These are phyloP conservation scores for Acanthamoeba healyi DNA, from an alignment of 208 protist species.

Conservation along the genomic window DNA sequence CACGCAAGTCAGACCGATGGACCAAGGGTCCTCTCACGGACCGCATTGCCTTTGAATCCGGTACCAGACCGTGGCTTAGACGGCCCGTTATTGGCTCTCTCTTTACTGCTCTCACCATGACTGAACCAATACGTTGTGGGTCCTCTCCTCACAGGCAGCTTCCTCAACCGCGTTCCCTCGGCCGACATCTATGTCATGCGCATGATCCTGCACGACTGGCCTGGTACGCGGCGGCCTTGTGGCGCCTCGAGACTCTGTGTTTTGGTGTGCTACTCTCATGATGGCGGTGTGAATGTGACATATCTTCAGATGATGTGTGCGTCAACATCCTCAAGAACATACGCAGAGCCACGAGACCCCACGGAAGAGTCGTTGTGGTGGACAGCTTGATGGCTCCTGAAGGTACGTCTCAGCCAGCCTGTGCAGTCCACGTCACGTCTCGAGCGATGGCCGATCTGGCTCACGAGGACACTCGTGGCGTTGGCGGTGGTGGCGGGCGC, in stretches of 20 bases:
- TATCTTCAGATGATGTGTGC: constrained; percentile 37
- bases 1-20: background rate
- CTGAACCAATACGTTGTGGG: background rate
- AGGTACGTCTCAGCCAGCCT: background rate
- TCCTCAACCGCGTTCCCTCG: constrained; percentile 18
- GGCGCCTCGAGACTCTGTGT: no score
- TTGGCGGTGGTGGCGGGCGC: no score
- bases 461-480: no score
- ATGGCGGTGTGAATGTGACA: no score
- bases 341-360: background rate
- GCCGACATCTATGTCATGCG: constrained; percentile 71
- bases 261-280: no score
- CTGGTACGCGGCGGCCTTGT: no score
- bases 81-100: background rate
- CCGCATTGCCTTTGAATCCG: constrained; percentile 38
- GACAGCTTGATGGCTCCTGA: constrained; percentile 28
- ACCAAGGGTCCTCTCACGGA: background rate
- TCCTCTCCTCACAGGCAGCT: constrained; percentile 35
- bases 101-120: background rate
- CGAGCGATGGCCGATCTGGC: no score
- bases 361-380: background rate
- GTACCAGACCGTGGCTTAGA: no score
- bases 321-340: constrained; percentile 19
- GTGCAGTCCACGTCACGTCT: no score
- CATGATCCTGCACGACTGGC: constrained; percentile 75